These are phyloP conservation scores for Aspergillus sp. DNA, from an alignment of 2,329 filamentous ascomycete genomes.

Conservation along the genomic window DNA sequence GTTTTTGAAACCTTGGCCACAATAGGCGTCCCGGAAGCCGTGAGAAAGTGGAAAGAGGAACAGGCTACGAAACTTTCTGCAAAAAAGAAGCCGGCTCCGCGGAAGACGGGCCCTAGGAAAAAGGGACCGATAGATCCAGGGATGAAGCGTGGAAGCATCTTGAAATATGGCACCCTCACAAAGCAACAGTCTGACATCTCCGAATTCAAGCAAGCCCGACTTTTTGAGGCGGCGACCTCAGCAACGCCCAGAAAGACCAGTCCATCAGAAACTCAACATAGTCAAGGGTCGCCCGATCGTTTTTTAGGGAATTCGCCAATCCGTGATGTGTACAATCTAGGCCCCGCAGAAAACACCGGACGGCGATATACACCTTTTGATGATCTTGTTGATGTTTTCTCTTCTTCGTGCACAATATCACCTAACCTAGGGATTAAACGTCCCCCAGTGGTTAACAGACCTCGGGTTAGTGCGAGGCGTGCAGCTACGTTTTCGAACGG, in stretches of 20 bases:
- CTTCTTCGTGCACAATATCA: conserved; percentile 16
- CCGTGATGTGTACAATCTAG: conserved; percentile 10
- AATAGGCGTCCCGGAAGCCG: conserved; percentile 60
- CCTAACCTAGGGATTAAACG: conserved; percentile 14
- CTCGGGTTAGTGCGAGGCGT: conserved; percentile 7
- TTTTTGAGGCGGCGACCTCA: conserved; percentile 24
- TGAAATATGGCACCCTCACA: conserved; percentile 36
- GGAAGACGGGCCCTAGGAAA: conserved; percentile 26
- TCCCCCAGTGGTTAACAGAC: conserved; percentile 10
- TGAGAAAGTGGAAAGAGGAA: conserved; percentile 59
- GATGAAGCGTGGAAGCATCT: conserved; percentile 38
- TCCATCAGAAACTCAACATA: conserved; percentile 5
- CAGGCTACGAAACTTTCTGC: conserved; percentile 25
- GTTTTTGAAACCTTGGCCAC: conserved; percentile 61
- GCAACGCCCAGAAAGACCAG: conserved; percentile 9
- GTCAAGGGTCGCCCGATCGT: conserved; percentile 3
- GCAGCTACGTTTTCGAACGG: conserved; percentile 3
- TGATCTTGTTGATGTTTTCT: conserved; percentile 20
- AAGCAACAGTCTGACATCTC: conserved; percentile 29
- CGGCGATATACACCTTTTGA: conserved; percentile 10
- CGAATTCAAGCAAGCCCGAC: conserved; percentile 21
- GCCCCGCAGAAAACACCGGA: conserved; percentile 1
- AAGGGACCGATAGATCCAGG: conserved; percentile 35
- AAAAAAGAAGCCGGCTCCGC: conserved; percentile 21
- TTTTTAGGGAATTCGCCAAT: conserved; percentile 6